These are phyloP conservation scores for Leptographium procerum DNA, from an alignment of 2,329 filamentous ascomycete species.

Conservation along the genomic window DNA sequence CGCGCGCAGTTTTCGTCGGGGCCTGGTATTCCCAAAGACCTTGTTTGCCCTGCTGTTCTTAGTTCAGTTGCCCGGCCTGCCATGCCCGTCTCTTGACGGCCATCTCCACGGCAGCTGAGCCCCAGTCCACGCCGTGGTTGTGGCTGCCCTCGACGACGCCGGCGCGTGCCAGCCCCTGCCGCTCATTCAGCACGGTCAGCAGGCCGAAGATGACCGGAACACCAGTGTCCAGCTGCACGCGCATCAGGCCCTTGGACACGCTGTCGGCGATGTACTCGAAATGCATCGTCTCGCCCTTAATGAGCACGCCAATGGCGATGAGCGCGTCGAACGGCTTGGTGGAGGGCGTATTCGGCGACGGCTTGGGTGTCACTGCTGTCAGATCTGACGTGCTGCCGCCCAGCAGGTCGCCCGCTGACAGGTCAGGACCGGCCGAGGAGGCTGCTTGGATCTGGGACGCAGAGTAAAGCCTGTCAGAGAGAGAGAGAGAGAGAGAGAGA, in stretches of 20 bases:
- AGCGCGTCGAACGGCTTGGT: constrained; percentile 76
- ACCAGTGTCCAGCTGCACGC: constrained; percentile 78
- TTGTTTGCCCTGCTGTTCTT: neutral
- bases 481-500: neutral
- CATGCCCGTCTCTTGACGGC: constrained; percentile 78
- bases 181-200: constrained; percentile 77
- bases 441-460: constrained; percentile 78
- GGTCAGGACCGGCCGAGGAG: constrained; percentile 45
- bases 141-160: constrained; percentile 60
- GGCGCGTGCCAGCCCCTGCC: constrained; percentile 76
- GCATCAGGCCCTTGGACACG: constrained; percentile 86
- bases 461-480: constrained; percentile 59
- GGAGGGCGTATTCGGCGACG: constrained; percentile 21
- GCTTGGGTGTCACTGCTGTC: constrained; percentile 52
- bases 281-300: constrained; percentile 99
- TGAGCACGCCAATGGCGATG: constrained; percentile 88
- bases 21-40: too few relatives aligned
- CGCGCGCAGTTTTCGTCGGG: too few relatives aligned
- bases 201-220: constrained; percentile 88
- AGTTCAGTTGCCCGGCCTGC: constrained; percentile 49
- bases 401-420: constrained; percentile 59
- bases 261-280: constrained; percentile 97
- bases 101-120: constrained; percentile 85
- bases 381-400: constrained; percentile 61
- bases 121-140: constrained; percentile 97